Conservation (phyloP, 306 rosid species). For the Datisca glomerata region DNA sequence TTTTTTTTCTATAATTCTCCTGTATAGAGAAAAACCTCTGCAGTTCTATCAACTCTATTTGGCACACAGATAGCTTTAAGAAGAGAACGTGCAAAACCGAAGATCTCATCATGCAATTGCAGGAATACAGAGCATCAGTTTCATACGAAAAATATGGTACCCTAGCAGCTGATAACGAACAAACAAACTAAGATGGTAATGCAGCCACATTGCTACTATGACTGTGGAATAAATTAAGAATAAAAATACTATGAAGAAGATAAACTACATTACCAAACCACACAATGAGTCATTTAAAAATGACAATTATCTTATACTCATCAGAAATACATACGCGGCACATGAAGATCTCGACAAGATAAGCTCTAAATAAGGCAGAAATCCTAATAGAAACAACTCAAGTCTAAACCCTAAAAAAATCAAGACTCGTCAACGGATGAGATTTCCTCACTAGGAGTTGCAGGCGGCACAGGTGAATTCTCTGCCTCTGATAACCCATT, state of each 20-base stretch:
- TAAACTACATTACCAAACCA: background rate
- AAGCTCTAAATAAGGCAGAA: background rate
- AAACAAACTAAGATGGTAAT: background rate
- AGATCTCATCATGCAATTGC: too few relatives aligned
- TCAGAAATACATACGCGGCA: background rate
- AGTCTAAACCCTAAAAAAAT: background rate
- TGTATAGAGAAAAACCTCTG: too few relatives aligned
- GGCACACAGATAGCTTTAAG: too few relatives aligned
- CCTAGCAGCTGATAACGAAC: background rate
- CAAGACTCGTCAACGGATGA: background rate
- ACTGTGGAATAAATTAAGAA: background rate
- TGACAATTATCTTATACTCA: too few relatives aligned
- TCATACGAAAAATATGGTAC: too few relatives aligned
- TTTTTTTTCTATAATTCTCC: too few relatives aligned
- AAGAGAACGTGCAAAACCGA: too few relatives aligned
- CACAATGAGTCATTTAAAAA: too few relatives aligned
- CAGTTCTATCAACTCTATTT: too few relatives aligned
- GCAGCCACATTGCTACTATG: background rate
- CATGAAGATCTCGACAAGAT: background rate
- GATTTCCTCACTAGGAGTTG: background rate
- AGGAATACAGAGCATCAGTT: too few relatives aligned
- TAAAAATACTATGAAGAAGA: background rate
- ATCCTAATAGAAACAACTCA: background rate
- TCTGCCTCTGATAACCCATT: constrained; percentile 16
- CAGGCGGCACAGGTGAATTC: background rate